phyloP scores from a whole-genome alignment of 805 yeast species.

The Saccharomycodes ludwigii region DNA sequence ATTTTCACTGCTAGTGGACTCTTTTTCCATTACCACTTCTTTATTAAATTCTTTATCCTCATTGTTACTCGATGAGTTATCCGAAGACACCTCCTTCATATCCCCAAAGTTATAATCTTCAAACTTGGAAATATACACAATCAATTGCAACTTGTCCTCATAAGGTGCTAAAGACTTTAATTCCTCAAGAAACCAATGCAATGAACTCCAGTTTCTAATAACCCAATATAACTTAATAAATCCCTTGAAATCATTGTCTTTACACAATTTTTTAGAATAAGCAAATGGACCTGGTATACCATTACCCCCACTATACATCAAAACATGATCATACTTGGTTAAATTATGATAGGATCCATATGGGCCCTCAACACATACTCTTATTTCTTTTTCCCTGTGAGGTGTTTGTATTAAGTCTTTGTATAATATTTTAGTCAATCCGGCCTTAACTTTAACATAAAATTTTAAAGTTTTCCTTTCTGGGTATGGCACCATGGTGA shows the following conservation, averaged over 20 bases:
- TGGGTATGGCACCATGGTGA: constrained; percentile 35
- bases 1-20: not conserved
- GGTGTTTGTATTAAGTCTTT: constrained; percentile 18
- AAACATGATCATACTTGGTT: constrained; percentile 27
- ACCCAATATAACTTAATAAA: constrained; percentile 44
- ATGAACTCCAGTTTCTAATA: constrained; percentile 34
- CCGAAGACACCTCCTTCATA: no score
- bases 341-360: constrained; percentile 34
- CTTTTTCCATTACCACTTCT: not conserved
- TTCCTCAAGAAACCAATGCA: constrained; percentile 32
- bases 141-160: not conserved
- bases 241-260: constrained; percentile 12
- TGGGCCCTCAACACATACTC: constrained; percentile 43
- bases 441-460: constrained; percentile 36
- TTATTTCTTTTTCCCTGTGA: constrained; percentile 21
- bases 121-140: not conserved
- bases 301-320: constrained; percentile 35
- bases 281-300: constrained; percentile 35
- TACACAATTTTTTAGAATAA: constrained; percentile 19
- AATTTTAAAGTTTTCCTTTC: constrained; percentile 27
- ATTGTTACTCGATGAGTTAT: not conserved
- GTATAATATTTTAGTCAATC: constrained; percentile 34
- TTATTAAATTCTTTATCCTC: not conserved
- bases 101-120: not conserved
- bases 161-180: constrained; percentile 14